These are phyloP conservation scores for Neurospora tetrasperma DNA, from an alignment of 495 filamentous ascomycete species.

Conservation along the genomic window DNA sequence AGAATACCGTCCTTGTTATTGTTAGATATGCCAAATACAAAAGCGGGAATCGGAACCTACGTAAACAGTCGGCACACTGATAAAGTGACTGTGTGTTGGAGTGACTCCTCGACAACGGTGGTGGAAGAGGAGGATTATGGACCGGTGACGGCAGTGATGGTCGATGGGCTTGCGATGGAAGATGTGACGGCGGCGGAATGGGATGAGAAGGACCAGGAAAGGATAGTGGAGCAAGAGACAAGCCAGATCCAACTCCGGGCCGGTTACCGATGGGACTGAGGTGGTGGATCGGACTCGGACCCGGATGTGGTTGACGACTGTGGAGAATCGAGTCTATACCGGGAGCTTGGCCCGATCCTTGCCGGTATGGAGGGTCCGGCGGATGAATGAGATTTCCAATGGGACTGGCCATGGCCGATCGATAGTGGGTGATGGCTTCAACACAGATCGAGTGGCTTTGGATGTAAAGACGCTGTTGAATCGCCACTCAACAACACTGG, in stretches of 20 bases:
- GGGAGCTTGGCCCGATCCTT: not conserved
- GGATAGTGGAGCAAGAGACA: conserved; percentile 1
- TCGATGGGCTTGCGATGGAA: not conserved
- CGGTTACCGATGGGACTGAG: not conserved
- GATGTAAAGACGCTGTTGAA: not conserved
- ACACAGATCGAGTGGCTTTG: not conserved
- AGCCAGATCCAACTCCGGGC: not conserved
- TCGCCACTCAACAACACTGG: no score
- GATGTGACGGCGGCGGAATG: not conserved
- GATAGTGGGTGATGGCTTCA: not conserved
- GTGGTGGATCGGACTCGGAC: conserved; percentile 5
- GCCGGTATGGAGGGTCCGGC: conserved; percentile 2
- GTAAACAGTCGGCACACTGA: conserved; percentile 45
- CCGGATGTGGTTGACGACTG: conserved; percentile 4
- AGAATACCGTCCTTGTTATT: conserved; percentile 30
- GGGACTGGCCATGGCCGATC: conserved; percentile 17
- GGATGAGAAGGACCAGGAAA: not conserved
- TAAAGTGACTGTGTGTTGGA: conserved; percentile 28
- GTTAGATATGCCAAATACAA: not conserved
- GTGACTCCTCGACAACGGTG: conserved; percentile 11
- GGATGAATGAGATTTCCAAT: conserved; percentile 18
- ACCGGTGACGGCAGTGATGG: conserved; percentile 1
- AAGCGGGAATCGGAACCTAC: not conserved
- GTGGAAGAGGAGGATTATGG: not conserved
- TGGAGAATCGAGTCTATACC: not conserved